Percentiles rank a stretch among this genome's conserved stretches.
phyloP scores from a whole-genome alignment of 2,329 filamentous ascomycete genomes.

The Fonsecaea erecta region DNA sequence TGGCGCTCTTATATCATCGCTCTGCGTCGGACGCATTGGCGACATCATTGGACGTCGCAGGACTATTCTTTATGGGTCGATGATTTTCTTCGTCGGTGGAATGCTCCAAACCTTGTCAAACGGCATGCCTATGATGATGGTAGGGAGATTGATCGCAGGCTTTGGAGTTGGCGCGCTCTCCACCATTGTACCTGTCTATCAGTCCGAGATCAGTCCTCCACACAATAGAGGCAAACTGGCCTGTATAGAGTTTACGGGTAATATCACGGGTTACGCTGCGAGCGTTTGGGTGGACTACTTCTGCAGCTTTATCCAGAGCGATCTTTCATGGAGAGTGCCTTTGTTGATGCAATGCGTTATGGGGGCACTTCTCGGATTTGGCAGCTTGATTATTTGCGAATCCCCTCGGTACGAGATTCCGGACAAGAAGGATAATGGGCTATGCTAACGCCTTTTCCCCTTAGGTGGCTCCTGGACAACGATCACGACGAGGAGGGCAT shows the following conservation, averaged over 20 bases:
- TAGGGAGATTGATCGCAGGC: constrained; percentile 81
- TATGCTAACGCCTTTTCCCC: constrained; percentile 41
- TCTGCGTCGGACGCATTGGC: constrained; percentile 83
- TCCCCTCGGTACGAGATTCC: constrained; percentile 73
- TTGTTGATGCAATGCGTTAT: constrained; percentile 92
- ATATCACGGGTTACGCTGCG: constrained; percentile 92
- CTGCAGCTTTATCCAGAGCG: constrained; percentile 82
- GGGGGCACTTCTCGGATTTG: constrained; percentile 81
- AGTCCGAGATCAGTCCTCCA: constrained; percentile 92
- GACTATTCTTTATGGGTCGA: constrained; percentile 91
- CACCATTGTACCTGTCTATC: constrained; percentile 90
- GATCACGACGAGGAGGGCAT: constrained; percentile 98
- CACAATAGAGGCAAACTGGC: constrained; percentile 95
- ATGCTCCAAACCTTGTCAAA: constrained; percentile 80
- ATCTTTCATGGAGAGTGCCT: constrained; percentile 89
- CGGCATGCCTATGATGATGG: constrained; percentile 85
- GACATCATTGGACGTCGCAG: constrained; percentile 87
- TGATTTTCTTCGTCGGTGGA: constrained; percentile 83
- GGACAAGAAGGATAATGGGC: neutral
- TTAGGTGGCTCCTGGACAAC: constrained; percentile 93
- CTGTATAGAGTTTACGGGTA: constrained; percentile 97
- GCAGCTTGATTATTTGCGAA: constrained; percentile 92
- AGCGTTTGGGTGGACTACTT: constrained; percentile 99
- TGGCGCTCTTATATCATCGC: constrained; percentile 86
- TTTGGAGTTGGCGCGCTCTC: constrained; percentile 86